Base-by-base conservation (phyloP, 148 eudicot genomes). In the Silene uniflora region DNA sequence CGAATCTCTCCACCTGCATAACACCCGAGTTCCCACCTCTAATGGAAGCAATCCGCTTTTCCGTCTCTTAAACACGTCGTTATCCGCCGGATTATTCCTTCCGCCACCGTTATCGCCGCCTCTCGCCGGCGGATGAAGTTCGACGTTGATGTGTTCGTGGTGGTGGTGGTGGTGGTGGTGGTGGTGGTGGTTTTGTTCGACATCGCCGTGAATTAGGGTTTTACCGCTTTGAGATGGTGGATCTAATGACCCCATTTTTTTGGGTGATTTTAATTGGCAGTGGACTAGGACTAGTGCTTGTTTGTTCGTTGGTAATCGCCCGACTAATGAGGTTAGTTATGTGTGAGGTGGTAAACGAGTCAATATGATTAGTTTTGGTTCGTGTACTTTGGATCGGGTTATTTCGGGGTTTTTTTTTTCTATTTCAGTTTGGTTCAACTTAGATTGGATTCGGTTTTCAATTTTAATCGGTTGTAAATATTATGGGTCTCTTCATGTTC, bases 1-100 rank as follows among this genome's bases (percentile, higher is more conserved):
- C 9, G 74, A 75, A 81, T 93, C 98, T 67, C 98, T 86, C 98
- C 98, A 93, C 7, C 88, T 85, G 81, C 98, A 93, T 84, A 87
- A 69, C 42, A 90, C 94, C 63, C 94, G 93, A 3, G 92, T 91
- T 3, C 98, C 97, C 22, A 90, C 94, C 76, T 91, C 92, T 74
- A 91, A 67, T 1, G 98, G 98, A 21, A 86, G 86, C 52, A 80
- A 67, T 47, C 87, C 72, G 22, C 69, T 24, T 62, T 66, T 83
- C 75, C 90, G 80, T 81, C 75, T 84, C 73, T 74, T 80, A 10
- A 75, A 73, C 0, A 65, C 18, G 24, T 84, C 88, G 78, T 73
- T 87, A 49, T 77, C 89, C 74, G 73, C 66, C 78, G 83, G 79
- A 63, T 21, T 21, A 32, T 42, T 64, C 17, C 76, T 73, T 23